A percentile compares a stretch with the other conserved stretches of the same genome.
These are phyloP conservation scores for Rhizopogon vinicolor DNA, from an alignment of 768 basidiomycete genomes.

Conservation along the genomic window DNA sequence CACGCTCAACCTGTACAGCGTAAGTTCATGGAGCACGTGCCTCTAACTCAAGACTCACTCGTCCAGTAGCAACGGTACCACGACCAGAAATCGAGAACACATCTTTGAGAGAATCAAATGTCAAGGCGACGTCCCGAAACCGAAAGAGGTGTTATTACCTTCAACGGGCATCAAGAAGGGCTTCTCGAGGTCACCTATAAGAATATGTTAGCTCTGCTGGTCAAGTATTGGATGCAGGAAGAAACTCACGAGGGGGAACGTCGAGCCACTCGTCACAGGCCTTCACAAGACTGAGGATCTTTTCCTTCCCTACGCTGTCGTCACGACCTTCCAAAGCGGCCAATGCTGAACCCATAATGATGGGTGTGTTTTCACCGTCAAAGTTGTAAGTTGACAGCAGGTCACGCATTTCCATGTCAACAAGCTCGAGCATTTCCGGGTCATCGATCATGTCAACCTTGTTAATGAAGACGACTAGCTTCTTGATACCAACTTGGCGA, in stretches of 20 bases:
- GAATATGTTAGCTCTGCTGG: background rate
- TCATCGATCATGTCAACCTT: conserved; percentile 97
- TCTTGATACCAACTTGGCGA: conserved; percentile 96
- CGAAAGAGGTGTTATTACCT: conserved; percentile 35
- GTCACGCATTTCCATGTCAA: conserved; percentile 99
- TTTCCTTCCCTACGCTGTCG: conserved; percentile 70
- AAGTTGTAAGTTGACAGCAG: conserved; percentile 88
- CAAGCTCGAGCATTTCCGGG: conserved; percentile 97
- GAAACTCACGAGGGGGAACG: conserved; percentile 74
- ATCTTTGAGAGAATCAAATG: conserved; percentile 36
- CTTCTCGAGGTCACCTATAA: conserved; percentile 88
- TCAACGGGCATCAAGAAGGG: conserved; percentile 96
- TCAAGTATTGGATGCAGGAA: background rate
- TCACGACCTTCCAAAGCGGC: conserved; percentile 90
- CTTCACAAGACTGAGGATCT: conserved; percentile 77
- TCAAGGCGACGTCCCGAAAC: background rate
- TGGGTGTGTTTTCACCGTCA: conserved; percentile 97
- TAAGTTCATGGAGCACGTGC: background rate
- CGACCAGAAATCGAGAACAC: conserved; percentile 98
- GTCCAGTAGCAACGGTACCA: conserved; percentile 96
- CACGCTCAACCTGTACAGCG: conserved; percentile 75
- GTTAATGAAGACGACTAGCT: conserved; percentile 98
- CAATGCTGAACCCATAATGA: conserved; percentile 94
- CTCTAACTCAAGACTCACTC: conserved; percentile 42
- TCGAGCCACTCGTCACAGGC: conserved; percentile 95